Conservation (phyloP, 2,329 filamentous ascomycete species). For the Aphanocladium album region DNA sequence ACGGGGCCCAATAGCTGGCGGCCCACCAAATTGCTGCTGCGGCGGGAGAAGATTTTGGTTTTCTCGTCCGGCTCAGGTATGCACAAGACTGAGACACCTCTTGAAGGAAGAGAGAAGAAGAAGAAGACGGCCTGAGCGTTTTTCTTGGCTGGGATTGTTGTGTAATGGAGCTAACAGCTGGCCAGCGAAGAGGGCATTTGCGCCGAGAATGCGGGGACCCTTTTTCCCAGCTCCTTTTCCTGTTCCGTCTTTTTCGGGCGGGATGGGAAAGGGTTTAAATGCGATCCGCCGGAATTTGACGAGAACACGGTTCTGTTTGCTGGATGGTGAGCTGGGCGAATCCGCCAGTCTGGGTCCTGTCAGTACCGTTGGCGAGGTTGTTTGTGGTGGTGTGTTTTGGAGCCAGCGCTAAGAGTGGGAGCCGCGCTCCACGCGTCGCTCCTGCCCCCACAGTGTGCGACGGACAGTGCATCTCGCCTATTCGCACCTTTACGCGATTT, state of each 20-base stretch:
- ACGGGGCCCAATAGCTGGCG: neutral
- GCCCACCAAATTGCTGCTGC: constrained; percentile 12
- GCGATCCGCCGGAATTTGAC: neutral
- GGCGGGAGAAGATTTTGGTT: neutral
- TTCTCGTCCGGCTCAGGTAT: neutral
- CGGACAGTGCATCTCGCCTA: neutral
- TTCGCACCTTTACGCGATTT: constrained; percentile 5
- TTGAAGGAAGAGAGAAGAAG: neutral
- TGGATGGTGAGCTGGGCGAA: neutral
- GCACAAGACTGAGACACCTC: neutral
- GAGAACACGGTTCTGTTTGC: neutral
- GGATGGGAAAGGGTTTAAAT: neutral
- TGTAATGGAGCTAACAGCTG: neutral
- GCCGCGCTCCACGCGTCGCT: neutral
- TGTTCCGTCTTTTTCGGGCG: neutral
- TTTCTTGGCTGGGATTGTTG: neutral
- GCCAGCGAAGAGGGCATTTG: neutral
- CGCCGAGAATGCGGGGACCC: constrained; percentile 10
- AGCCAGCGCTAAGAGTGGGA: neutral
- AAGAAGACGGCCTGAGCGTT: neutral
- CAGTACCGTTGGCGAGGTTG: neutral
- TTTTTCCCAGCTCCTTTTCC: neutral
- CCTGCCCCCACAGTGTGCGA: neutral
- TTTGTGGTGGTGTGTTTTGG: neutral
- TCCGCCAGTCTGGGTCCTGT: neutral